Base-by-base conservation (phyloP, 331 rosid genomes). In the Malus hybrid region DNA sequence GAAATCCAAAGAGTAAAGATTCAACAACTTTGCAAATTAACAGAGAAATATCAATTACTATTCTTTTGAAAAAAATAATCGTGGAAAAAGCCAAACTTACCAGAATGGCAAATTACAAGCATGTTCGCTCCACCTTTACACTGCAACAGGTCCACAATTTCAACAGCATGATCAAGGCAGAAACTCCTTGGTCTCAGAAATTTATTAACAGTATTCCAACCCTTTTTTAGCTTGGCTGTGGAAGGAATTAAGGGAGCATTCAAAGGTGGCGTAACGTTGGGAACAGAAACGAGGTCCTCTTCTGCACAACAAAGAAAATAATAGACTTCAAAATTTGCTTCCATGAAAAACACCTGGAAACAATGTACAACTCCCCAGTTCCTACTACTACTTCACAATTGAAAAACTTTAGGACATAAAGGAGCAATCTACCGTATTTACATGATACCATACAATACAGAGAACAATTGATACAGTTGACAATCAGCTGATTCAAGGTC, bases 71-170 rank as follows among this genome's bases (percentile, higher is more conserved):
- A 7, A 69, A 56, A 34, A 32, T 5, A 56, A 7, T 32, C 33
- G 0, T 32, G 27, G 22, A 32, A 28, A 67, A 27, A 34, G n/a
- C 48, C 24, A 27, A 27, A 61, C 85, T 52, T 81, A 94, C 99
- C 99, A 85, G 99, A 92, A 92, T 94, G 99, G 83, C 99, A 92
- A 81, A 90, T 89, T 61, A 90, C 87, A 84, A 94, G 97, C 81
- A 90, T 73, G 60, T 84, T 86, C 15, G 91, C 96, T 83, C 99
- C 97, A 69, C 97, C 99, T 90, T 85, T 92, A 78, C 84, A 24
- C 84, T 76, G 90, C 91, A 94, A 83, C 87, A 94, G 83, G 75
- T 94, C 93, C 79, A 90, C 81, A 80, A 87, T 74, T 81, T 88
- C 91, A 81, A 89, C 84, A 68, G 97, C 97, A 72, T 94, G 99